phyloP scores from a whole-genome alignment of 2,329 filamentous ascomycete genomes.

The Aspergillus brasiliensis region DNA sequence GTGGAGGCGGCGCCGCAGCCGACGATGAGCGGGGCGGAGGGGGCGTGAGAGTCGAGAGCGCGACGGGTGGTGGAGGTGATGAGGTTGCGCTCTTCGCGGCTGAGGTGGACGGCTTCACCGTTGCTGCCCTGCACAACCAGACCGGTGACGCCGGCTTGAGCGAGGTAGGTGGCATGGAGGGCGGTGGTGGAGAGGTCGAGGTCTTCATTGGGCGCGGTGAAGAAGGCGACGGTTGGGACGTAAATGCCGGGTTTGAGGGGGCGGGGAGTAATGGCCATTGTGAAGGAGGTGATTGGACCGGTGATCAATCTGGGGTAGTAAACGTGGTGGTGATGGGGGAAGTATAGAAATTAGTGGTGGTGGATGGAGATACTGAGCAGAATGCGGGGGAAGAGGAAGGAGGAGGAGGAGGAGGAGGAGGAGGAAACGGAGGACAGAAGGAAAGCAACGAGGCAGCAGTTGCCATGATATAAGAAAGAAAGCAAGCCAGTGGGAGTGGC shows the following conservation, averaged over 20 bases:
- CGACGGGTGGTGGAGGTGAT: constrained; percentile 71
- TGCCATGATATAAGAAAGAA: background rate
- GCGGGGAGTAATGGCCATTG: constrained; percentile 26
- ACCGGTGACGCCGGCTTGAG: constrained; percentile 69
- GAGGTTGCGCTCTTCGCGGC: constrained; percentile 67
- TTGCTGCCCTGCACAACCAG: constrained; percentile 80
- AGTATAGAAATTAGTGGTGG: background rate
- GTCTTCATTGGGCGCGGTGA: constrained; percentile 64
- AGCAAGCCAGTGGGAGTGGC: background rate
- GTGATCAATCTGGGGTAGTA: background rate
- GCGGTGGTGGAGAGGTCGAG: constrained; percentile 65
- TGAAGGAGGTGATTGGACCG: background rate
- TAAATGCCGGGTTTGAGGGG: constrained; percentile 60
- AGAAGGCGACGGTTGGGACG: constrained; percentile 75
- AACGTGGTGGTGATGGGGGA: background rate
- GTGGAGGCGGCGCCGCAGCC: constrained; percentile 75
- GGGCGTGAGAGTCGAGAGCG: constrained; percentile 66
- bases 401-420: background rate
- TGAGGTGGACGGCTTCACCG: constrained; percentile 78
- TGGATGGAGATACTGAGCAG: constrained; percentile 2
- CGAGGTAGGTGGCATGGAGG: constrained; percentile 67
- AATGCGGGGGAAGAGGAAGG: constrained; percentile 1
- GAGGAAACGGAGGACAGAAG: constrained; percentile 1
- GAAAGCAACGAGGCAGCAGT: background rate
- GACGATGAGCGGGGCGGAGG: constrained; percentile 70